Evolutionary conservation across 2,329 filamentous ascomycete genomes (phyloP), one percentile per base, ranked within the genome.

Genomic region (Monosporascus sp.): DNA sequence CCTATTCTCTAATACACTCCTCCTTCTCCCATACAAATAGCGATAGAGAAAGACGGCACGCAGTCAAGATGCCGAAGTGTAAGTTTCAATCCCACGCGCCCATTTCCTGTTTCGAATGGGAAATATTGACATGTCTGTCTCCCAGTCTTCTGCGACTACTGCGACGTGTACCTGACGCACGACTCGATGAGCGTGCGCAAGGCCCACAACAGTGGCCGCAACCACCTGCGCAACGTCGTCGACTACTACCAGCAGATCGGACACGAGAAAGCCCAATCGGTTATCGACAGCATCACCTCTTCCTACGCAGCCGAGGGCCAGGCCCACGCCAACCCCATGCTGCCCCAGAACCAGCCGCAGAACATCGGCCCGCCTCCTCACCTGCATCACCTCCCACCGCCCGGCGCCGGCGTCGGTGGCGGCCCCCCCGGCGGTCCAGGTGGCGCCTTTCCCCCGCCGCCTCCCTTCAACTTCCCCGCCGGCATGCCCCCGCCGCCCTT

Each of bases 121-220:
- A 24, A n/a, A 46, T 26, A 50, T 60, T 64, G 64, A 62, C 61
- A 52, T 60, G 46, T 44, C 40, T 41, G 22, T 40, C 7, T 66
- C 44, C 49, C 69, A 90, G 86, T 89, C 82, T 90, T 90, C 73
- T 90, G 92, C 81, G 94, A 99, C 74, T 99, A 99, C 76, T 99
- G 94, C 83, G 94, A 99, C 88, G 94, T 99, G 73, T 99, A 99
- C 82, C 88, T 99, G 65, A 99, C 94, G 63, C 94, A 99, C 82
- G 94, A 99, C 81, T 96, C 91, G 46, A 97, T 97, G 93, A 96
- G 91, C 76, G 94, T 99, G 75, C 92, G 94, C 66, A 97, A 97
- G 78, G 94, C 94, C 49, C 94, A 99, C 76, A 99, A 99, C 79
- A 88, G 85, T 70, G 94, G 94, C 58, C 86, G 93, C 66, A 99